Evolutionary conservation across 345 rosid species (phyloP), one percentile per base, ranked within the genome.

Genomic region (Eucalyptus erythrocorys): DNA sequence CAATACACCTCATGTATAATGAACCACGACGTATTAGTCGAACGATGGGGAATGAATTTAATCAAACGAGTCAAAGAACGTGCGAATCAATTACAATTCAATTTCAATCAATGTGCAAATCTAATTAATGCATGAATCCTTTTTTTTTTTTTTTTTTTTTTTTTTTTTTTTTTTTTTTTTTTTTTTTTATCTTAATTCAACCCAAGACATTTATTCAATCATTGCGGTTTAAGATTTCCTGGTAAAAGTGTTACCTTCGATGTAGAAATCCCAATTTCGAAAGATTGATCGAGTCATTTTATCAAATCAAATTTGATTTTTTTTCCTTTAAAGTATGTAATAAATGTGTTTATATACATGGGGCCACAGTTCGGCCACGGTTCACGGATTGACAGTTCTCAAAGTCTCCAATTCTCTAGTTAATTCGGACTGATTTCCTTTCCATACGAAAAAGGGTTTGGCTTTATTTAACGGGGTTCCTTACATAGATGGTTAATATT

Each of bases 401-500:
- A 27, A 59, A 1, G 15, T 27, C 68, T 27, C 68, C 16, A n/a
- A 3, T 15, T 64, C 76, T 64, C 76, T 7, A 64, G 37, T n/a
- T 16, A 4, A 64, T 14, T 64, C 0, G 2, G 4, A n/a, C 2
- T n/a, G 3, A 0, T 64, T 32, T 64, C 76, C 37, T 64, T 4
- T 14, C 1, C 1, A 61, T 13, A n/a, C 17, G 21, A 16, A 64
- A 21, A 13, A 14, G 37, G 76, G 37, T 64, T 64, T 8, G 37
- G 37, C 37, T 64, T n/a, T n/a, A n/a, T 64, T 64, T 64, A 64
- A n/a, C 13, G 4, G 68, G 34, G 34, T 61, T 61, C 6, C 68
- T 27, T 30, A 4, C 68, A 2, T 30, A 30, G 0, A 30, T 7
- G 10, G 4, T 51, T 51, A 17, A 17, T 51, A 19, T 0, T 0